Evolutionary conservation across 2,329 filamentous ascomycete species (phyloP).

Genomic region (Didymellaceae sp.): DNA sequence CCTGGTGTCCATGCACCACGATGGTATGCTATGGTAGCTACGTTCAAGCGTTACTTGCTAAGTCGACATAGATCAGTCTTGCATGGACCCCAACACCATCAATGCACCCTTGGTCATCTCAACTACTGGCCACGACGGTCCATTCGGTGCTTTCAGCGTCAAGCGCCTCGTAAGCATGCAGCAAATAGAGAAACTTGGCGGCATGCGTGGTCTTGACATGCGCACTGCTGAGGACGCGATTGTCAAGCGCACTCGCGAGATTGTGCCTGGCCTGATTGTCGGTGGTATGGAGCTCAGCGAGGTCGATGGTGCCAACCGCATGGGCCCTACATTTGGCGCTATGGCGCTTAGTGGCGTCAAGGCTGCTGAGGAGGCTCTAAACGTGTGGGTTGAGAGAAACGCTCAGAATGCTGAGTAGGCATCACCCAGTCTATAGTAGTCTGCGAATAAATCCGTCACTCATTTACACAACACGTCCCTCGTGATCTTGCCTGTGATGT

Average conservation of each 20-base stretch:
- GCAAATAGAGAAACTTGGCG: conserved; percentile 80
- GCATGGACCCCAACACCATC: conserved; percentile 98
- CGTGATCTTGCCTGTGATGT: too few relatives aligned
- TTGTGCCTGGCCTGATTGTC: conserved; percentile 87
- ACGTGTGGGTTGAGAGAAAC: conserved; percentile 78
- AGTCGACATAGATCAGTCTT: conserved; percentile 73
- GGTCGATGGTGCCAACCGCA: conserved; percentile 88
- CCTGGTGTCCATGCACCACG: conserved; percentile 71
- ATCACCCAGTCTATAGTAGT: too few relatives aligned
- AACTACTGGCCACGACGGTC: conserved; percentile 89
- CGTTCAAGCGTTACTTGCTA: background rate
- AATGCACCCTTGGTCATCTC: conserved; percentile 88
- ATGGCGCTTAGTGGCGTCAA: conserved; percentile 90
- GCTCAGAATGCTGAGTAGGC: conserved; percentile 69
- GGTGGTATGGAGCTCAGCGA: conserved; percentile 94
- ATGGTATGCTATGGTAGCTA: conserved; percentile 19
- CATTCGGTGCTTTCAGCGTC: conserved; percentile 88
- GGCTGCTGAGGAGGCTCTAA: conserved; percentile 85
- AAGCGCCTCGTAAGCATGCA: conserved; percentile 92
- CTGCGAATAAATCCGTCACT: conserved; percentile 13
- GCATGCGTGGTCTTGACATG: conserved; percentile 95
- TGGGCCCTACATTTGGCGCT: conserved; percentile 88
- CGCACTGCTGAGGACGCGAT: conserved; percentile 90
- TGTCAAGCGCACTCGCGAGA: conserved; percentile 87
- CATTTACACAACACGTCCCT: background rate